Percentiles rank a stretch among this genome's conserved stretches.
phyloP scores from a whole-genome alignment of 345 rosid genomes.

The Arabidopsis thaliana region TAIR10.1 NC_003071.7:1116001-1116500 shows the following conservation, averaged over 20 bases:
- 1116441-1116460: slow-evolving; percentile 86
- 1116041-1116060: slow-evolving; percentile 77
- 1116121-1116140: slow-evolving; percentile 45
- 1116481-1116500: slow-evolving; percentile 97
- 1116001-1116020: slow-evolving; percentile 84
- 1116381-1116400: slow-evolving; percentile 28
- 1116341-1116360: slow-evolving; percentile 90
- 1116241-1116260: slow-evolving; percentile 9
- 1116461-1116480: slow-evolving; percentile 99
- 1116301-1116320: slow-evolving; percentile 58
- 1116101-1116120: neutral
- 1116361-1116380: slow-evolving; percentile 76
- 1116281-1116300: neutral
- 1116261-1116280: neutral
- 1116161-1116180: slow-evolving; percentile 81
- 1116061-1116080: slow-evolving; percentile 41
- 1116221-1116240: slow-evolving; percentile 90
- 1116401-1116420: slow-evolving; percentile 40
- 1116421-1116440: slow-evolving; percentile 72
- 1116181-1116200: slow-evolving; percentile 69
- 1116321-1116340: slow-evolving; percentile 89
- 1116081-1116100: neutral
- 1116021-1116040: slow-evolving; percentile 74
- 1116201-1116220: slow-evolving; percentile 84
- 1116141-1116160: slow-evolving; percentile 94